phyloP scores from a whole-genome alignment of 495 filamentous ascomycete genomes.

The Hyaloscypha hepaticicola region DNA sequence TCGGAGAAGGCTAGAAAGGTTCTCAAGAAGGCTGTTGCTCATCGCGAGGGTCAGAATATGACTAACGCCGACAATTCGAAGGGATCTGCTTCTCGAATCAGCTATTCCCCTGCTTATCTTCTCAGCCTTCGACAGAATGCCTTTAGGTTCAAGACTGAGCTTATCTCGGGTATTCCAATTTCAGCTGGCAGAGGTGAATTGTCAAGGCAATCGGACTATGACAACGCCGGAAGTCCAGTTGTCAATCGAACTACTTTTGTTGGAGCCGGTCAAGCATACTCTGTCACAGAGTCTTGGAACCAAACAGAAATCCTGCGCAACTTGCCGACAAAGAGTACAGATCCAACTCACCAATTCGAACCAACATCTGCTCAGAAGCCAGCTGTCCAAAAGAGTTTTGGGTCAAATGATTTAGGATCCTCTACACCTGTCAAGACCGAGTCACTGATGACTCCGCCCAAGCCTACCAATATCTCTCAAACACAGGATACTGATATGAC shows the following conservation, averaged over 20 bases:
- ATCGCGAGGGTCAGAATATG: neutral
- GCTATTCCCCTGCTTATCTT: neutral
- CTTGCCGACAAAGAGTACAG: neutral
- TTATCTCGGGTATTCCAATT: neutral
- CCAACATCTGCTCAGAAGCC: neutral
- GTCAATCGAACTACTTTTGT: neutral
- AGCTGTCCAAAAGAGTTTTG: neutral
- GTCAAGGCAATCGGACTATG: neutral
- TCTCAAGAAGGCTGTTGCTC: constrained; percentile 14
- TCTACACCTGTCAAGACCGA: neutral
- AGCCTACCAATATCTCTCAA: neutral
- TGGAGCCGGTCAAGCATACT: neutral
- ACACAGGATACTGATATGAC: neutral
- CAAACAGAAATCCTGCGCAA: neutral
- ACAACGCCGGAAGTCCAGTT: neutral
- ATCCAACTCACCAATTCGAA: neutral
- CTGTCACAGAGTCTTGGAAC: neutral
- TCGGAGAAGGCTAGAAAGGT: constrained; percentile 3
- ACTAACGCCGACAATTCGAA: neutral
- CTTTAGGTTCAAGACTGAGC: neutral
- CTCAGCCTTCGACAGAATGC: neutral
- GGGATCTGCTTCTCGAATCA: neutral
- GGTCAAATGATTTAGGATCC: neutral
- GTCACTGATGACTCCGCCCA: neutral
- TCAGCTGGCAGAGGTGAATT: neutral